Evolutionary conservation across 192 early-diverging fungal genomes (phyloP), one percentile per base, ranked within the genome.

Genomic region (Coemansia sp.): DNA sequence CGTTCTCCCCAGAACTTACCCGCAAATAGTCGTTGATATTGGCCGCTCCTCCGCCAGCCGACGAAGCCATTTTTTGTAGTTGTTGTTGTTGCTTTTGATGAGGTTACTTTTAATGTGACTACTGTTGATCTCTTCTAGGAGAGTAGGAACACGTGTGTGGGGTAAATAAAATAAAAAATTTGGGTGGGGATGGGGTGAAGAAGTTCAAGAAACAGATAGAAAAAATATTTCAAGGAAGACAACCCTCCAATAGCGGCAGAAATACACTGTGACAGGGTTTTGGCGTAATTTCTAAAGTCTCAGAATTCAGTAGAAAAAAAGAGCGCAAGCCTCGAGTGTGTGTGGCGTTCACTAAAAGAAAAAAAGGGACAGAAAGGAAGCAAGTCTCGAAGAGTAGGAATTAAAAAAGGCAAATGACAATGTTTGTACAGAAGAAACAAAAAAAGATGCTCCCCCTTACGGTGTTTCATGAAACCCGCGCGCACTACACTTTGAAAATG

Each of bases 1-100:
- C 24, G 33, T 34, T 57, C 14, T 57, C 54, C 10, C 51, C 51
- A 14, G 54, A 9, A 4, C 54, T 57, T 16, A 33, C 54, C n/a
- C 59, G 59, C 59, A 61, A 21, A 19, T 61, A 61, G 24, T 61
- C 59, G 35, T 41, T 36, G 59, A 61, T 36, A 33, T 61, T 61
- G 9, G 36, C n/a, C n/a, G 39, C 35, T 11, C 59, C 59, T 0
- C 36, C 59, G 19, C 36, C 24, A 29, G 36, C 59, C 4, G 54
- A 57, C 54, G 54, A 57, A 13, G 54, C 54, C 54, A 57, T 57
- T 27, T 27, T 27, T 27, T 27, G 21, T 13, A 41, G 4, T 19
- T 48, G 19, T 48, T 48, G 19, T 48, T 48, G 19, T 46, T 1
- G 40, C 10, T 41, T 41, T 16, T 41, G 11, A 14, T 41, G 46